Evolutionary conservation across 75 land plant genomes (phyloP).

Genomic region (Selaginella moellendorffii): DNA sequence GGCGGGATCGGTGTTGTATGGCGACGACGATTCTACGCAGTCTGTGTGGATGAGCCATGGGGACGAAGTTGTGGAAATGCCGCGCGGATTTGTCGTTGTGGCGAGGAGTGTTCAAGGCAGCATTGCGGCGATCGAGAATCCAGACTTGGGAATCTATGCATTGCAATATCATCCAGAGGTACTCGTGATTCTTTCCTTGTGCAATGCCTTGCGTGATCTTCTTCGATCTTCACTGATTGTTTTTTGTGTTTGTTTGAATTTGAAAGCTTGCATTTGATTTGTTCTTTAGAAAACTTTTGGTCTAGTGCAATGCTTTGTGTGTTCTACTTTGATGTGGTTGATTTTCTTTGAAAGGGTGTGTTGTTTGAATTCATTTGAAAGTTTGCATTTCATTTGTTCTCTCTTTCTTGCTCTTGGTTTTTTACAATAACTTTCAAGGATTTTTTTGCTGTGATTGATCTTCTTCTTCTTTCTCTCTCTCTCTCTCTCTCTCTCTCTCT

Average conservation of each 20-base stretch:
- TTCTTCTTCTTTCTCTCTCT: no score
- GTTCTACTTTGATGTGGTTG: no score
- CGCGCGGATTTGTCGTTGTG: constrained; percentile 49
- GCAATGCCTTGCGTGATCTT: no score
- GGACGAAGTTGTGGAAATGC: constrained; percentile 63
- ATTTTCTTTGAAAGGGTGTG: no score
- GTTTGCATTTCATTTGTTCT: no score
- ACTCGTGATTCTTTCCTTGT: background rate
- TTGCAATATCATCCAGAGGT: constrained; percentile 98
- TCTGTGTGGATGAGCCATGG: constrained; percentile 98
- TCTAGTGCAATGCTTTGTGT: no score
- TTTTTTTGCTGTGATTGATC: no score
- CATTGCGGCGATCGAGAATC: constrained; percentile 67
- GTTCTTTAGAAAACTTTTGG: no score
- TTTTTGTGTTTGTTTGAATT: no score
- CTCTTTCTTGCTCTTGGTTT: background rate
- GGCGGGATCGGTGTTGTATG: constrained; percentile 14
- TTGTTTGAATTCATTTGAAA: no score
- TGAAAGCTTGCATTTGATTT: no score
- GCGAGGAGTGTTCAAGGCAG: constrained; percentile 58
- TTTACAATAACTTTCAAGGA: background rate
- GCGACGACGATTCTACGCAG: constrained; percentile 25
- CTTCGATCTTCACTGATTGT: no score
- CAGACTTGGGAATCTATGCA: constrained; percentile 41
- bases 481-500: background rate